phyloP scores from a whole-genome alignment of 768 basidiomycete species.

The Amanita phalloides region DNA sequence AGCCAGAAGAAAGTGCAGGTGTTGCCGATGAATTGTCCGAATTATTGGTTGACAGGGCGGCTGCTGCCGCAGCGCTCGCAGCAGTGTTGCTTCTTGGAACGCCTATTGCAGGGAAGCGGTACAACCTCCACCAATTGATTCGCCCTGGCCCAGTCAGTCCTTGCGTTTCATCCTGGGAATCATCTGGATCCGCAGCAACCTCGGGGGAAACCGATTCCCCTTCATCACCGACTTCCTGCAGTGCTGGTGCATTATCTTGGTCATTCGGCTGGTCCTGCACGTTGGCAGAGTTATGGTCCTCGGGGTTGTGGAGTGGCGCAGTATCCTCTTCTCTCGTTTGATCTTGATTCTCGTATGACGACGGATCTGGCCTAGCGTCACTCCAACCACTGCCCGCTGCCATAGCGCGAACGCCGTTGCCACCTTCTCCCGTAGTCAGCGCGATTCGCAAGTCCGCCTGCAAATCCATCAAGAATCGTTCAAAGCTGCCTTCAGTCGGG shows the following conservation, averaged over 20 bases:
- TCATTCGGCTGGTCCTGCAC: not conserved
- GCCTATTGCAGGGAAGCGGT: slow-evolving; percentile 65
- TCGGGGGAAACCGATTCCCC: not conserved
- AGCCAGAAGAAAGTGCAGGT: slow-evolving; percentile 9
- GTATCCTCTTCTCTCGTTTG: not conserved
- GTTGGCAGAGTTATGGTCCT: not conserved
- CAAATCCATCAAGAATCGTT: slow-evolving; percentile 70
- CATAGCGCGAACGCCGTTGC: slow-evolving; percentile 5
- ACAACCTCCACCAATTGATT: slow-evolving; percentile 78
- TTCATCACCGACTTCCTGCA: not conserved
- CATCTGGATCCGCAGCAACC: slow-evolving; percentile 2
- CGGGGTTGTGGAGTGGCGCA: not conserved
- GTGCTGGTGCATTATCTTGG: not conserved
- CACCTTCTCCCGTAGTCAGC: slow-evolving; percentile 29
- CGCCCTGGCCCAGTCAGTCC: slow-evolving; percentile 26
- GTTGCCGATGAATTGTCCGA: not conserved
- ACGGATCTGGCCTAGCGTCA: not conserved
- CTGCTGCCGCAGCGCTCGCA: slow-evolving; percentile 16
- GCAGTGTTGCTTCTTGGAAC: slow-evolving; percentile 13
- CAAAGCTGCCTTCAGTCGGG: slow-evolving; percentile 60
- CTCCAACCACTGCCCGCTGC: slow-evolving; percentile 5
- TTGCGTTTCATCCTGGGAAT: slow-evolving; percentile 11
- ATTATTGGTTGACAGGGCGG: slow-evolving; percentile 5
- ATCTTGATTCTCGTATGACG: not conserved
- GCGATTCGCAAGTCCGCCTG: slow-evolving; percentile 63